Base-by-base conservation (phyloP, 805 yeast genomes). In the Saturnispora sanitii region DNA sequence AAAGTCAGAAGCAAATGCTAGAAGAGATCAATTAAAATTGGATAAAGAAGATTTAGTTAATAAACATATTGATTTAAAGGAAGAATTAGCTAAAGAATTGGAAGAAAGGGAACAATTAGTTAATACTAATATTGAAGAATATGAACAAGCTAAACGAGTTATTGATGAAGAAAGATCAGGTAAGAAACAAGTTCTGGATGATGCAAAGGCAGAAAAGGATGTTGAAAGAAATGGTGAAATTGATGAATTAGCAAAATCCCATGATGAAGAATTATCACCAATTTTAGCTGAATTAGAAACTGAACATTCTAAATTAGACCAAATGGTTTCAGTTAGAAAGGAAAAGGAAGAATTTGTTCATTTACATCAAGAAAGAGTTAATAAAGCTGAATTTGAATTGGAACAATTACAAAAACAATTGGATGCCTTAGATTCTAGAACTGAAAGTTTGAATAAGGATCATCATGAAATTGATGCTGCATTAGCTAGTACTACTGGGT, bases 251-350 rank as follows among this genome's bases (percentile, higher is more conserved):
- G 75, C 75, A 53, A 61, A 64, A 12, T 79, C 71, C 50, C 67
- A 68, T 49, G 79, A 75, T 50, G 73, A 63, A 42, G 68, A 67
- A 37, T 55, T 76, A 48, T 68, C 71, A 37, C 84, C 84, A 36
- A 57, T 69, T 17, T 64, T 75, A 49, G 75, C 66, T 28, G 77
- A 71, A 50, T 63, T 75, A 51, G 66, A 64, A 45, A 51, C 51
- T 23, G 82, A 77, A 59, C 65, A 67, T 27, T 62, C 60, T 20
- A 68, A 70, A 46, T 65, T 77, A 53, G 60, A 63, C 37, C 70
- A 68, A n/a, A 62, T 77, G 49, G 67, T 70, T 32, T 61, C 68
- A 42, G 69, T 72, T 45, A 71, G 73, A 54, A 64, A 63, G 36
- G 73, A 67, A 46, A 55, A 65, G 16, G 65, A 66, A 43, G 71